Base-by-base conservation (phyloP, 2,329 filamentous ascomycete genomes). In the Pochonia chlamydosporia region DNA sequence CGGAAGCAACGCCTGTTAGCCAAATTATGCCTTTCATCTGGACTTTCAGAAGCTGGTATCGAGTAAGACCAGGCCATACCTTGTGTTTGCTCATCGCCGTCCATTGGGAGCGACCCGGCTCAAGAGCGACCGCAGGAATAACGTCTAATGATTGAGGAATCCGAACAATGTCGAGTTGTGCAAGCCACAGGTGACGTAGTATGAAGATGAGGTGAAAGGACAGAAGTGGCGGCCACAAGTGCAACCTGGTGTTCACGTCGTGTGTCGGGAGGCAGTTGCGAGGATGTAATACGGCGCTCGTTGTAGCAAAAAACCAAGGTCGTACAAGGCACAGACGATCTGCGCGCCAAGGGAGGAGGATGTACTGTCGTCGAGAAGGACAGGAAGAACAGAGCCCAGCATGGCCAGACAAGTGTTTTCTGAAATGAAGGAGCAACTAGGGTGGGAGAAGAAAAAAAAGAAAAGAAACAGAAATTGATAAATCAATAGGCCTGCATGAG, bases 31-130 rank as follows among this genome's bases (percentile, higher is more conserved):
- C 5, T 14, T 5, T 26, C 37, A 5, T 26, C 9, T n/a, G 30
- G 30, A 16, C 5, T 6, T 18, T 16, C 7, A 16, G 1, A 8
- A n/a, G 5, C 14, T 9, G n/a, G 14, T n/a, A n/a, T 18, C 9
- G 14, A 5, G n/a, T 35, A 11, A 40, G 18, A 20, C 13, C 18
- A 13, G n/a, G 37, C 5, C 54, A 28, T 60, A 69, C 68, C 67
- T 66, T 71, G 68, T 48, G 68, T 71, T 47, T 66, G 65, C 60
- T 71, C 67, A 50, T 70, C 69, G 54, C 64, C 67, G 52, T 72
- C 69, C 69, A 72, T 72, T 67, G 63, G 62, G 56, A 59, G 54
- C 54, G 56, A 59, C 61, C 56, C 55, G 54, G 54, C 40, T n/a
- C 21, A 24, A 31, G 31, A 18, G 4, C 16, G 26, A 28, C 26